phyloP scores from a whole-genome alignment of 176 grass and related monocot species.

The bread wheat (Triticum aestivum) region DNA sequence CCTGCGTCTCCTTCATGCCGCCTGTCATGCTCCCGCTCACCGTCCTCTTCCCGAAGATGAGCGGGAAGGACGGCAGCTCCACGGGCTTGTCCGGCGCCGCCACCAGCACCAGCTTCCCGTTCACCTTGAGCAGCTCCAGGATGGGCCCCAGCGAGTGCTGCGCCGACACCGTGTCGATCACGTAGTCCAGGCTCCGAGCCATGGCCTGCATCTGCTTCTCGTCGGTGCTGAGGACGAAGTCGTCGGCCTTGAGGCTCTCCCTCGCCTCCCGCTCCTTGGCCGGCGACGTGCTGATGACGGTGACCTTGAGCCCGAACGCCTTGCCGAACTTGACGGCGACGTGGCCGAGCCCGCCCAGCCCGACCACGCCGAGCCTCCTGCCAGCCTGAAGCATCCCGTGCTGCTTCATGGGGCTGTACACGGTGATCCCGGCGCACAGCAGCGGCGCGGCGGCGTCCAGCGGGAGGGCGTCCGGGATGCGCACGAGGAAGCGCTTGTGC shows the following conservation, averaged over 20 bases:
- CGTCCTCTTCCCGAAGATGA: constrained; percentile 76
- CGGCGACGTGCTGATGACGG: constrained; percentile 69
- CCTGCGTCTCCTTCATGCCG: constrained; percentile 78
- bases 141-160: constrained; percentile 71
- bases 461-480: constrained; percentile 46
- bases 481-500: constrained; percentile 61
- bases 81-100: constrained; percentile 77
- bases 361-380: constrained; percentile 54
- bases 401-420: constrained; percentile 73
- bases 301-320: constrained; percentile 57
- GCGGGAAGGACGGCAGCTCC: constrained; percentile 84
- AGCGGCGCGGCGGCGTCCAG: constrained; percentile 62
- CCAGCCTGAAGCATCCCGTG: constrained; percentile 48
- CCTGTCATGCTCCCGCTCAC: constrained; percentile 80
- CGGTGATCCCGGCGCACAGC: constrained; percentile 73
- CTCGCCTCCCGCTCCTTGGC: constrained; percentile 64
- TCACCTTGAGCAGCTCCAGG: constrained; percentile 70
- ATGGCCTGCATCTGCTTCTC: constrained; percentile 43
- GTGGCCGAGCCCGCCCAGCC: constrained; percentile 66
- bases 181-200: constrained; percentile 54
- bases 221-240: constrained; percentile 63
- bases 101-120: constrained; percentile 67
- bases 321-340: constrained; percentile 70
- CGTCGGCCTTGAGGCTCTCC: constrained; percentile 44
- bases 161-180: constrained; percentile 75